Evolutionary conservation across 2,329 filamentous ascomycete species (phyloP).

Genomic region (Sporothrix brasiliensis): DNA sequence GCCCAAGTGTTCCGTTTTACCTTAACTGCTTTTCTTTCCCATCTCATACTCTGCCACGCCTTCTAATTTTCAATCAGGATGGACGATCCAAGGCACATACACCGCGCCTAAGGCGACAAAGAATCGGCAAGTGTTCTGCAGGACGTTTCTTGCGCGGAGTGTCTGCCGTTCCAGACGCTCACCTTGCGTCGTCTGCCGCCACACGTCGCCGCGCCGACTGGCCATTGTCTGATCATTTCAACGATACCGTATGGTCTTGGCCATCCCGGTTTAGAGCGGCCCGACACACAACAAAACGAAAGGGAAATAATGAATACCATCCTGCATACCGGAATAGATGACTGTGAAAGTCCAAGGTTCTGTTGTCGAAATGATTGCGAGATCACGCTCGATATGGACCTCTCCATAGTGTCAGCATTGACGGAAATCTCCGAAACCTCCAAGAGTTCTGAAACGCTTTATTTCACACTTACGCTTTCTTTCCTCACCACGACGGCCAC

Average conservation of each 20-base stretch:
- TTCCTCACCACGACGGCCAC: neutral
- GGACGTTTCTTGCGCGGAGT: neutral
- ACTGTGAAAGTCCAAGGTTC: neutral
- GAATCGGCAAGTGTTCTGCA: neutral
- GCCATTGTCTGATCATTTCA: neutral
- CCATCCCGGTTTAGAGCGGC: too few relatives aligned
- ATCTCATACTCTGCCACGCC: neutral
- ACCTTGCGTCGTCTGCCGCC: neutral
- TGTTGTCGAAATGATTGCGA: neutral
- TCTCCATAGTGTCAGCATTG: neutral
- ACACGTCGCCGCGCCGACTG: neutral
- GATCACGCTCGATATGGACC: neutral
- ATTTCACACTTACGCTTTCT: neutral
- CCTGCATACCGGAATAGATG: too few relatives aligned
- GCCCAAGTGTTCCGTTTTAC: neutral
- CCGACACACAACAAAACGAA: neutral
- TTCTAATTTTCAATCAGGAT: neutral
- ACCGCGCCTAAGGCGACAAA: conserved; percentile 9
- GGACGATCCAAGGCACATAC: neutral
- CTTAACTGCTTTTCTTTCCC: too few relatives aligned
- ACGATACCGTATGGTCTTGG: neutral
- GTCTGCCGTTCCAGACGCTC: neutral
- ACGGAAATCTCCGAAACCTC: neutral
- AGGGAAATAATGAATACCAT: too few relatives aligned
- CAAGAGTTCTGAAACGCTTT: neutral